Conservation (phyloP, 1,284 basidiomycete genomes). For the Malassezia equina region DNA sequence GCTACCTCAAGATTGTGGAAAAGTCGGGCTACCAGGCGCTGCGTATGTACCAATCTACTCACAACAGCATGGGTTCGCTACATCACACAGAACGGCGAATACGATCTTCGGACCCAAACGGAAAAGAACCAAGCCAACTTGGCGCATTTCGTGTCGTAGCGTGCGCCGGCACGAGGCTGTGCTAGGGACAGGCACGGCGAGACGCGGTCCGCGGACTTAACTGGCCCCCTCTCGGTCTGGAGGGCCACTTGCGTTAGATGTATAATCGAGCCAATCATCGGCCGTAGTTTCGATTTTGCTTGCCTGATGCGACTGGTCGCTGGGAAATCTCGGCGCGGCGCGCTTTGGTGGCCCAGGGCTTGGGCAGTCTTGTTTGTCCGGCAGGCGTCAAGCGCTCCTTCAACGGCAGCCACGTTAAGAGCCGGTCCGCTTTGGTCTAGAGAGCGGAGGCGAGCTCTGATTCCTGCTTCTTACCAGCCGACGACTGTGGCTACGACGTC, state of each 20-base stretch:
- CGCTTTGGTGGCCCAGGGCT: no score
- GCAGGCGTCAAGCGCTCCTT: neutral
- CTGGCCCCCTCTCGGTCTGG: no score
- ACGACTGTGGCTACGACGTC: no score
- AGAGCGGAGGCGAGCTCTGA: neutral
- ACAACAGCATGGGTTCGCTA: conserved; percentile 53
- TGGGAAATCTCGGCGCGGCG: neutral
- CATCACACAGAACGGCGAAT: conserved; percentile 91
- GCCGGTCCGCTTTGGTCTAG: neutral
- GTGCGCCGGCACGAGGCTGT: neutral
- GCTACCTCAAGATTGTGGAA: conserved; percentile 94
- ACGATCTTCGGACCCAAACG: conserved; percentile 56
- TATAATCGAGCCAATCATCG: neutral
- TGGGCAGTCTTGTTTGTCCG: neutral
- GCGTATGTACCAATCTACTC: conserved; percentile 49
- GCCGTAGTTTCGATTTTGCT: neutral
- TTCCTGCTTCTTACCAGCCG: neutral
- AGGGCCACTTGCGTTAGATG: neutral
- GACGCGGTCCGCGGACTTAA: neutral
- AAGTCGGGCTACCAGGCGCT: conserved; percentile 83
- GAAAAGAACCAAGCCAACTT: conserved; percentile 38
- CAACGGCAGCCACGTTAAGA: neutral
- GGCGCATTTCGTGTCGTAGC: conserved; percentile 28
- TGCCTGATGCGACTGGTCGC: neutral
- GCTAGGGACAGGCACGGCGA: neutral